Evolutionary conservation across 225 moss, liverwort and hornwort genomes (phyloP).

Genomic region (Sphagnum contortum): DNA sequence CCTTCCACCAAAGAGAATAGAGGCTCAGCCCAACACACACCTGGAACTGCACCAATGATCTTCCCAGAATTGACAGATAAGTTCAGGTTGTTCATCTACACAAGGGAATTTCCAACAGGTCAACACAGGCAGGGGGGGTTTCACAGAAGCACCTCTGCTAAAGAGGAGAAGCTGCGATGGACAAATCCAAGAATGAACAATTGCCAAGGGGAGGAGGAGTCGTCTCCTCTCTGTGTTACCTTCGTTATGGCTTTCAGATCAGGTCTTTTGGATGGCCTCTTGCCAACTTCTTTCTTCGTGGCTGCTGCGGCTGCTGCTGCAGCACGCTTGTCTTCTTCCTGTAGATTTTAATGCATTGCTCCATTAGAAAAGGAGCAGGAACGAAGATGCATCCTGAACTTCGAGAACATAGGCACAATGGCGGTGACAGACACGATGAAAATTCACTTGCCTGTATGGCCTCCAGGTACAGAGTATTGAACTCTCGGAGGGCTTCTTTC

Average conservation of each 20-base stretch:
- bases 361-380: not conserved
- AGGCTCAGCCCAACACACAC: not conserved
- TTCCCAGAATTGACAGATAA: too few relatives aligned
- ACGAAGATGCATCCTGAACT: not conserved
- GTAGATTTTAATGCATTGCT: not conserved
- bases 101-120: not conserved
- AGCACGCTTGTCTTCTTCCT: conserved; percentile 47
- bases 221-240: conserved; percentile 10
- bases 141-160: not conserved
- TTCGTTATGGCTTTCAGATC: conserved; percentile 48
- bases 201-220: too few relatives aligned
- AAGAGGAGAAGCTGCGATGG: not conserved
- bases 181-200: not conserved
- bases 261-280: conserved; percentile 51
- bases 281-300: conserved; percentile 24
- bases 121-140: not conserved
- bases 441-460: too few relatives aligned
- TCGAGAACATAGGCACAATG: not conserved
- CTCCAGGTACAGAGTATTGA: too few relatives aligned
- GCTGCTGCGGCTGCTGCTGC: conserved; percentile 10
- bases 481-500: too few relatives aligned
- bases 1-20: not conserved
- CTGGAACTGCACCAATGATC: not conserved
- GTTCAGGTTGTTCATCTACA: not conserved
- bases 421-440: not conserved